Evolutionary conservation across 345 rosid species (phyloP).

Genomic region (Eutrema japonicum): DNA sequence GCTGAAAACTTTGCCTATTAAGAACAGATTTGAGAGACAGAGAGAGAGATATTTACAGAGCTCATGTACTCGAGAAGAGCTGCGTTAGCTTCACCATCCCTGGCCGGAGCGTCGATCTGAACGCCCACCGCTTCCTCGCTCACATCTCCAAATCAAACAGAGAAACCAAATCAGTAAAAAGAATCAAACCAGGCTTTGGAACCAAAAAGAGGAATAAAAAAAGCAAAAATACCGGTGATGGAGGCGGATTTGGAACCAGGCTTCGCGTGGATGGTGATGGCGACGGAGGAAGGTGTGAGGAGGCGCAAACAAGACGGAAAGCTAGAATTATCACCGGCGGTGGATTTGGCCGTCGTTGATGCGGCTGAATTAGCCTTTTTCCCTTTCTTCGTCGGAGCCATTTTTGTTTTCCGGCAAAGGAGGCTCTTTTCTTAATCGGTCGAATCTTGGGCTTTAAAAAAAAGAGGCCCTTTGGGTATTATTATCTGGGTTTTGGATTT

Average conservation of each 20-base stretch:
- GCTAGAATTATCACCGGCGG: slow-evolving; percentile 18
- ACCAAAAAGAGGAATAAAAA: neutral
- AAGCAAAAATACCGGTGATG: slow-evolving; percentile 62
- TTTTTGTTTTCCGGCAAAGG: slow-evolving; percentile 23
- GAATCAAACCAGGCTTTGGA: no score
- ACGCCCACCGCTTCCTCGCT: slow-evolving; percentile 83
- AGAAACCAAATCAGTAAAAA: slow-evolving; percentile 10
- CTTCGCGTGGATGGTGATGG: slow-evolving; percentile 93
- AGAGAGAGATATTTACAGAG: slow-evolving; percentile 56
- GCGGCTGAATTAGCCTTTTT: slow-evolving; percentile 53
- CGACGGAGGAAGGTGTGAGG: slow-evolving; percentile 75
- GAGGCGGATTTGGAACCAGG: slow-evolving; percentile 91
- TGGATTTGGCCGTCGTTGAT: slow-evolving; percentile 50
- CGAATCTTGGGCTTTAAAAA: neutral
- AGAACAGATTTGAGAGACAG: neutral
- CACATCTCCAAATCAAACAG: slow-evolving; percentile 53
- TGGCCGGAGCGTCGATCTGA: slow-evolving; percentile 92
- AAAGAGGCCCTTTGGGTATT: neutral
- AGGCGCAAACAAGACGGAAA: slow-evolving; percentile 70
- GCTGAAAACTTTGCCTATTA: neutral
- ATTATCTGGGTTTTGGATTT: neutral
- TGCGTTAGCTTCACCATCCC: slow-evolving; percentile 92
- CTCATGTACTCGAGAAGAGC: slow-evolving; percentile 88
- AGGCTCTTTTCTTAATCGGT: slow-evolving; percentile 9
- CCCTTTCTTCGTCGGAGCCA: slow-evolving; percentile 77